Percentiles rank a stretch among this genome's conserved stretches.
These are phyloP conservation scores for Globisporangium parvum DNA, from an alignment of 352 stramenopile genomes.

Conservation along the genomic window DNA sequence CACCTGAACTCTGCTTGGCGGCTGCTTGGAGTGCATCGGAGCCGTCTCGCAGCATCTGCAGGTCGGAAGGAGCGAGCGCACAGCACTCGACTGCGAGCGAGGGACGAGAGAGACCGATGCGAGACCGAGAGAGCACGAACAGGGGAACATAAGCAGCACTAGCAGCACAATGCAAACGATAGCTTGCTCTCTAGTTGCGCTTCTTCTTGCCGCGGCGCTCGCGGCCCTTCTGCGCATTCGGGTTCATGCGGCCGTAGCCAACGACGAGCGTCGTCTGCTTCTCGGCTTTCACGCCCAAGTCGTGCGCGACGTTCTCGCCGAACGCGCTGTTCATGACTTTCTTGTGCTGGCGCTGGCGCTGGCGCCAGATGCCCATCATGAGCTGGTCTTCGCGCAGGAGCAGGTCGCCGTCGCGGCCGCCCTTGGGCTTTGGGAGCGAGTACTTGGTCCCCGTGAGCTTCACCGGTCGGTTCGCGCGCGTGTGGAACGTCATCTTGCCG, in stretches of 20 bases:
- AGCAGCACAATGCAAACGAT: neutral
- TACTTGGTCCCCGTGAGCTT: slow-evolving; percentile 96
- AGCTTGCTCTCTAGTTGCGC: slow-evolving; percentile 65
- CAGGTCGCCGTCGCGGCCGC: slow-evolving; percentile 91
- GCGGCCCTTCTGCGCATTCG: slow-evolving; percentile 93
- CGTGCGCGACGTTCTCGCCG: slow-evolving; percentile 91
- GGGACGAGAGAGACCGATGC: no score
- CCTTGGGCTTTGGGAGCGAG: slow-evolving; percentile 94
- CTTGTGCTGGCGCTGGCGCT: slow-evolving; percentile 90
- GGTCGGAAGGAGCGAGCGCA: no score
- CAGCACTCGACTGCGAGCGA: no score
- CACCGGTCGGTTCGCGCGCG: slow-evolving; percentile 65
- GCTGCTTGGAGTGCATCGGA: no score
- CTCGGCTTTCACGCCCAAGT: slow-evolving; percentile 91
- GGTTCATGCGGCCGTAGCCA: slow-evolving; percentile 94
- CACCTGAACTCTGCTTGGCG: no score
- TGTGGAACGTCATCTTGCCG: slow-evolving; percentile 86
- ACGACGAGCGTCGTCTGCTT: slow-evolving; percentile 88
- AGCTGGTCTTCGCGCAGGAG: slow-evolving; percentile 97
- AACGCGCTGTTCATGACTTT: slow-evolving; percentile 92
- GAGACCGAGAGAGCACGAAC: no score
- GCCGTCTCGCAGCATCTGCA: no score
- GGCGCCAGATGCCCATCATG: slow-evolving; percentile 94
- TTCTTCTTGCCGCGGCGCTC: slow-evolving; percentile 98
- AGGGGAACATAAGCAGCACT: neutral